A percentile compares a stretch with the other conserved stretches of the same genome.
phyloP scores from a whole-genome alignment of 805 yeast species.

The Candida anglica region DNA sequence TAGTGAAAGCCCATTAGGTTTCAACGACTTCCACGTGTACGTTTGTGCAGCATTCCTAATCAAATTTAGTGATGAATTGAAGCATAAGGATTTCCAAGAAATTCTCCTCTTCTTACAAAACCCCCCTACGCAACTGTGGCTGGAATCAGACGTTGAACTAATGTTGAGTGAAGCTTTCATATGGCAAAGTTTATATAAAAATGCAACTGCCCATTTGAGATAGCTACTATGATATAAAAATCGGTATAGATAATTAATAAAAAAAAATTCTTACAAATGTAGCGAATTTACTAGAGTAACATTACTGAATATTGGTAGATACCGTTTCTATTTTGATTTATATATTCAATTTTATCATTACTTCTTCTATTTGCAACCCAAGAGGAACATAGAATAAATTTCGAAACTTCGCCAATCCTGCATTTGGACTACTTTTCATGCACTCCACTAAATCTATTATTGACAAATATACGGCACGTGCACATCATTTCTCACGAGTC shows the following conservation, averaged over 20 bases:
- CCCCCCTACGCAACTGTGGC: constrained; percentile 84
- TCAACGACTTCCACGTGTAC: constrained; percentile 89
- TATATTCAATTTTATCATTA: no score
- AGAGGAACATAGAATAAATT: no score
- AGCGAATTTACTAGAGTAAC: no score
- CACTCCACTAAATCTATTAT: no score
- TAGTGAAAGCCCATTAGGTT: constrained; percentile 70
- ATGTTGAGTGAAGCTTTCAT: constrained; percentile 92
- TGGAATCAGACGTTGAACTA: constrained; percentile 84
- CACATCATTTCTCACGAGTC: background rate
- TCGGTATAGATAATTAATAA: background rate
- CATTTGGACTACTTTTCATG: no score
- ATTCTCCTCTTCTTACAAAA: constrained; percentile 87
- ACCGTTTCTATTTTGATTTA: no score
- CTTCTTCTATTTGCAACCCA: no score
- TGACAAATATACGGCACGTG: no score
- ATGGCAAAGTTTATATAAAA: constrained; percentile 91
- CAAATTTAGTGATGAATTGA: constrained; percentile 75
- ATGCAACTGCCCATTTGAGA: constrained; percentile 83
- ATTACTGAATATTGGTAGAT: no score
- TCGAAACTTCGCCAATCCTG: no score
- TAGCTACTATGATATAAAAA: constrained; percentile 5
- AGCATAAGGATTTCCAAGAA: constrained; percentile 90
- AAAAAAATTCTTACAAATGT: background rate
- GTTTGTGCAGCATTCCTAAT: constrained; percentile 96